These are phyloP conservation scores for Wickerhamomyces alni DNA, from an alignment of 805 yeast genomes.

Conservation along the genomic window DNA sequence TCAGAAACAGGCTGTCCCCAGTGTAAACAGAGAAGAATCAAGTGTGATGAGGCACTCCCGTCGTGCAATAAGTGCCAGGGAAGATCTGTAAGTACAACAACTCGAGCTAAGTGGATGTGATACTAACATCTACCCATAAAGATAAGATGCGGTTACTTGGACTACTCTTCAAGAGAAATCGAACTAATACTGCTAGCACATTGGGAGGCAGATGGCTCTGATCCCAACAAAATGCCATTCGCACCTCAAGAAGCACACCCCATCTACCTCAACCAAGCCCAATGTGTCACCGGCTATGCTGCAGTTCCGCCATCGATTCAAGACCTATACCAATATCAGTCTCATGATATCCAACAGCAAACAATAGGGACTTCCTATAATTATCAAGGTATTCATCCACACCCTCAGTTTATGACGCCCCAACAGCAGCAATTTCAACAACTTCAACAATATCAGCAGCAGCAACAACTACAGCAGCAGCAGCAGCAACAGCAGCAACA, in stretches of 20 bases:
- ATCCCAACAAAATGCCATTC: neutral
- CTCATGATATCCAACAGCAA: neutral
- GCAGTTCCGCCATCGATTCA: too few relatives aligned
- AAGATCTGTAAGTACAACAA: slow-evolving; percentile 4
- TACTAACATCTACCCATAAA: neutral
- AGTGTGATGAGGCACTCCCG: slow-evolving; percentile 56
- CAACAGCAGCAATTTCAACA: neutral
- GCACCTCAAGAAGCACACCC: neutral
- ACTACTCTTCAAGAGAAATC: neutral
- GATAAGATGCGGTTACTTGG: neutral
- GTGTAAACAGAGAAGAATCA: slow-evolving; percentile 49
- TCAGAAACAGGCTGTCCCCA: slow-evolving; percentile 59
- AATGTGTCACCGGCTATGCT: too few relatives aligned
- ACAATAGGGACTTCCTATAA: neutral
- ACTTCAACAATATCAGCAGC: too few relatives aligned
- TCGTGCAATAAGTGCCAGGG: slow-evolving; percentile 40
- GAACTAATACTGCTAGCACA: neutral
- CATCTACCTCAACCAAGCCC: too few relatives aligned
- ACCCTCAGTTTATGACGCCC: neutral
- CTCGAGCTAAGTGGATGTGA: too few relatives aligned
- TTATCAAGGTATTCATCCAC: neutral
- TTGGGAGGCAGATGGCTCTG: neutral
- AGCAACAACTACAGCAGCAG: too few relatives aligned
- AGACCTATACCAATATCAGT: too few relatives aligned
- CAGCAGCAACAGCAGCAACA: too few relatives aligned